Base-by-base conservation (phyloP, 257 asterid species). In the Verbena officinalis region DNA sequence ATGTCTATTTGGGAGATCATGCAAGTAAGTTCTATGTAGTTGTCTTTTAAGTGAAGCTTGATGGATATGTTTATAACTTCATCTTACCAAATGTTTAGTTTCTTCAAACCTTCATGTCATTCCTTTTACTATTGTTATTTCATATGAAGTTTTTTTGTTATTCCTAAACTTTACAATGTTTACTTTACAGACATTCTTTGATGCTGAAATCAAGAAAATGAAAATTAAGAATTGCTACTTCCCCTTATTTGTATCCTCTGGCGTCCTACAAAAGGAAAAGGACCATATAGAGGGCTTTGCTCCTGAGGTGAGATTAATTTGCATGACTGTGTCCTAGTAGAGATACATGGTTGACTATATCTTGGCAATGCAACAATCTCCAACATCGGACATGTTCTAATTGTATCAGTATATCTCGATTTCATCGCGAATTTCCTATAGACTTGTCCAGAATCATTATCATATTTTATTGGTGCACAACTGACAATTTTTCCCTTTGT, bases 131-230 rank as follows among this genome's bases (percentile, higher is more conserved):
- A 40, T 57, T 64, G 30, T 49, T 21, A 51, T 14, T 33, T 15
- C 23, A 49, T 23, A 62, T 46, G 33, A 57, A 53, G 19, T 45
- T 65, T 44, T 16, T 2, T 13, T 38, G 16, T 49, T 51, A 21
- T 58, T 52, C 17, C 72, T 55, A 65, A 75, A 10, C 52, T 34
- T 65, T 54, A 44, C 13, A 54, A 48, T 33, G 30, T 75, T 52
- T 34, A 34, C 62, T 20, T 42, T 67, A 55, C 95, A 91, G 96
- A 71, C 70, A 17, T 89, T 94, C 72, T 94, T 88, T 73, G 93
- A 94, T 78, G 86, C 95, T 59, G 97, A 88, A 75, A 90, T 94
- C 74, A 94, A 94, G 89, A 94, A 90, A 75, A 90, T 94, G 99
- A 88, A 94, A 45, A 90, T 90, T 24, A 86, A 88, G 77, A 90